Evolutionary conservation across 1,284 basidiomycete genomes (phyloP), one percentile per base, ranked within the genome.

Genomic region (Apiotrichum brassicae): DNA sequence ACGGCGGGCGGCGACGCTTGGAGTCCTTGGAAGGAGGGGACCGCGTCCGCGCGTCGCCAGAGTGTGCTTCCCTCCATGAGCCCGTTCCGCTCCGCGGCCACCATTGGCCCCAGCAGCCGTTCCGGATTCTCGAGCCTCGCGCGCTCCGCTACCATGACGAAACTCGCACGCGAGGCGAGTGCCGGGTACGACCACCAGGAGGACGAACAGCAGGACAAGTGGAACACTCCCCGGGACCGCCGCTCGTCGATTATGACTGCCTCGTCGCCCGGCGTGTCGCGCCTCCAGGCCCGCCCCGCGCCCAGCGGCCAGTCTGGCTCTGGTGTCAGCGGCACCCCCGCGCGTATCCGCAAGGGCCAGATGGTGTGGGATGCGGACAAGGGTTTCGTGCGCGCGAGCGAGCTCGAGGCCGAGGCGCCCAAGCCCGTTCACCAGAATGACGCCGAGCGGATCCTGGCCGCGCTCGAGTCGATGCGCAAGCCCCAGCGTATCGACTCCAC

Each of bases 381-480:
- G 32, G 71, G 68, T 9, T 73, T 73, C 53, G 56, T 70, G 24
- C 51, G 66, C 33, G 63, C 65, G 44, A 58, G 58, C 50, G 60
- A 66, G 34, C 54, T 66, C 14, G 58, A 58, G 28, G 48, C 55
- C 20, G 57, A 64, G 44, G 47, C 54, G 4, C 61, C 66, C 3
- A 50, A 54, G 13, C 60, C 61, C 0, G 49, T 62, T 6, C 58
- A 58, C 26, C 53, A 65, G 43, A 71, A 66, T 48, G 69, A 72
- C 46, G 71, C 71, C 26, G 71, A 73, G 45, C 61, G 69, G 0
- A 72, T 73, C 35, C 61, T 73, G 14, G 63, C 63, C 43, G 65
- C 68, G 2, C 61, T 73, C 30, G 71, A 73, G 54, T 58, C 62
- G 3, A 58, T 66, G 50, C 60, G 69, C 23, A 66, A 65, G 51